A percentile compares a stretch with the other conserved stretches of the same genome.
phyloP scores from a whole-genome alignment of 805 yeast species.

The Candida corydali region DNA sequence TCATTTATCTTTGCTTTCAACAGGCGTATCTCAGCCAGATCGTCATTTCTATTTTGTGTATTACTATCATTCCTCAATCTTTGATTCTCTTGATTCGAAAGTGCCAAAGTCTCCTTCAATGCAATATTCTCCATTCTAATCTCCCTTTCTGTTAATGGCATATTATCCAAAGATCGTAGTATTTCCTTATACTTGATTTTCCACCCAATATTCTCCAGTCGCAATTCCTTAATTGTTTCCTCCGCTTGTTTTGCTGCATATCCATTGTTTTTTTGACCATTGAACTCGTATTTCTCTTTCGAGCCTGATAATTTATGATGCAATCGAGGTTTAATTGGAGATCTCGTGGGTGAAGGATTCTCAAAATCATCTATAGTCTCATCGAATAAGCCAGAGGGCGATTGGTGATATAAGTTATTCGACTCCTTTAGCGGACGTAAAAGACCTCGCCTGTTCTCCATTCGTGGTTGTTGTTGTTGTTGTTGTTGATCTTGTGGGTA shows the following conservation, averaged over 20 bases:
- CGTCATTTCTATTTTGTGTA: not conserved
- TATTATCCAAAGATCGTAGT: conserved; percentile 7
- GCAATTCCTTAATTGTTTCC: conserved; percentile 9
- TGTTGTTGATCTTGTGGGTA: conserved; percentile 6
- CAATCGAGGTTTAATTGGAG: no score
- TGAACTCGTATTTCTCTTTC: conserved; percentile 1
- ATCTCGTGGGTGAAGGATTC: conserved; percentile 2
- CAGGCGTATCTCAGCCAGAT: not conserved
- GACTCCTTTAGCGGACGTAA: conserved; percentile 7
- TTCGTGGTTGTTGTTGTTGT: not conserved
- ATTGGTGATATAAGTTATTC: not conserved
- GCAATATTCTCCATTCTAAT: conserved; percentile 7
- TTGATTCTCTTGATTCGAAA: conserved; percentile 1
- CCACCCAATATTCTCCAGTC: conserved; percentile 11
- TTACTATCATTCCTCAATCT: not conserved
- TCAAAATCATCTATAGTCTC: conserved; percentile 8
- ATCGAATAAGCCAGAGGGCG: conserved; percentile 6
- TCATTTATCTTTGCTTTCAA: conserved; percentile 1
- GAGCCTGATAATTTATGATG: no score
- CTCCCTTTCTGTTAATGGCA: conserved; percentile 9
- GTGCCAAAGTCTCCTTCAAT: conserved; percentile 6
- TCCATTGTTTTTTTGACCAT: conserved; percentile 6
- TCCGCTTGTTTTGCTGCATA: conserved; percentile 10
- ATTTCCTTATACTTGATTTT: conserved; percentile 9
- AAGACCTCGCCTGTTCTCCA: conserved; percentile 2